phyloP scores from a whole-genome alignment of 2,329 filamentous ascomycete genomes.

The Claviceps pusilla region DNA sequence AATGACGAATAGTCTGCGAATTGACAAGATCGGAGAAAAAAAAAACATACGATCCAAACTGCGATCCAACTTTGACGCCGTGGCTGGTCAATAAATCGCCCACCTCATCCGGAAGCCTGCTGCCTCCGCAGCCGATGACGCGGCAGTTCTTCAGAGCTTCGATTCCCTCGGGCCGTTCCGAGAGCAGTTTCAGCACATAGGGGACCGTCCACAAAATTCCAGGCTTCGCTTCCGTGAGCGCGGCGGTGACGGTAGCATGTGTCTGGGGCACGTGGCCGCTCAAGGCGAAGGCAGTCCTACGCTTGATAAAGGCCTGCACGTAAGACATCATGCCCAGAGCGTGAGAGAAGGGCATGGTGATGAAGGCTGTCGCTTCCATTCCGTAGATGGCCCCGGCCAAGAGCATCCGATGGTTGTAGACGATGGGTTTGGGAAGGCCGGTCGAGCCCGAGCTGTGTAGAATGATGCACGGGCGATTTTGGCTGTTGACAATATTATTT shows the following conservation, averaged over 20 bases:
- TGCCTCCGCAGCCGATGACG: conserved; percentile 41
- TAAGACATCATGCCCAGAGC: conserved; percentile 41
- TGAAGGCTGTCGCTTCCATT: conserved; percentile 31
- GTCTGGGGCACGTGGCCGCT: conserved; percentile 42
- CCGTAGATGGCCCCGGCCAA: conserved; percentile 29
- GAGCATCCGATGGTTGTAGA: conserved; percentile 35
- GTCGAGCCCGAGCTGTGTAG: conserved; percentile 32
- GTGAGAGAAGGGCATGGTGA: conserved; percentile 44
- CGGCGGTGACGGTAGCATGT: conserved; percentile 26
- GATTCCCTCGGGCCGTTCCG: conserved; percentile 40
- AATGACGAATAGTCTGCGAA: too few relatives aligned
- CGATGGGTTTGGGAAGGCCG: conserved; percentile 47
- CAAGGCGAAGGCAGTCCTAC: conserved; percentile 35
- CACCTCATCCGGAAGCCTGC: conserved; percentile 40
- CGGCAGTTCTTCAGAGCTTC: conserved; percentile 27
- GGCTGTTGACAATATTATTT: not conserved
- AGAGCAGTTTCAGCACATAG: conserved; percentile 46
- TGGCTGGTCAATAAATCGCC: conserved; percentile 34
- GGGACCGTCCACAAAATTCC: conserved; percentile 46
- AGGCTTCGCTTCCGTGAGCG: conserved; percentile 26
- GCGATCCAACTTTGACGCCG: conserved; percentile 37
- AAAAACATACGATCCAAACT: conserved; percentile 35
- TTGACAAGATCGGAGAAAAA: too few relatives aligned
- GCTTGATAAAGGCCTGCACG: conserved; percentile 34
- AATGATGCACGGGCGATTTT: not conserved